A percentile compares a stretch with the other conserved stretches of the same genome.
These are phyloP conservation scores for thale cress (Arabidopsis thaliana) DNA, from an alignment of 345 rosid species.

Conservation along the genomic window DNA sequence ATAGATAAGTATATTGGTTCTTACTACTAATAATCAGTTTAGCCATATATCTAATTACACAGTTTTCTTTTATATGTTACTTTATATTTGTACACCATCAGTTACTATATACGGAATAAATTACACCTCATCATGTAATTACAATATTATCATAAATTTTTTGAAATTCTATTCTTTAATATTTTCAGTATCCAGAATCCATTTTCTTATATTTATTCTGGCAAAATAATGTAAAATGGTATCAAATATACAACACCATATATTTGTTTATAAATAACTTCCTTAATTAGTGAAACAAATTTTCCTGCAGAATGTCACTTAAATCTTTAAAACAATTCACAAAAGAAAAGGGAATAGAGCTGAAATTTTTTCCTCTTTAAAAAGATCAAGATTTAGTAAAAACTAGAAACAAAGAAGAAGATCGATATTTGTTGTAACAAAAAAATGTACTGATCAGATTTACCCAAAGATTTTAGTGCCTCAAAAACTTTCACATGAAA, in stretches of 20 bases:
- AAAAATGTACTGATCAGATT: conserved; percentile 13
- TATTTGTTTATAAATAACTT: neutral
- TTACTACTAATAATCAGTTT: conserved; percentile 17
- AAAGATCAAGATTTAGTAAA: conserved; percentile 36
- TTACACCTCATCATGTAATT: neutral
- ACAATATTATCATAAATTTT: neutral
- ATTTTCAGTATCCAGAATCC: neutral
- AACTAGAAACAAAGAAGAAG: conserved; percentile 22
- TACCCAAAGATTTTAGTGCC: conserved; percentile 41
- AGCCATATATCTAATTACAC: conserved; percentile 5
- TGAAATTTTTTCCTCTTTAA: conserved; percentile 28
- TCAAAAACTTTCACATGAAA: conserved; percentile 46
- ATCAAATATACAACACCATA: neutral
- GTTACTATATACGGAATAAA: neutral
- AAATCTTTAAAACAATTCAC: conserved; percentile 2
- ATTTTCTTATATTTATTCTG: neutral
- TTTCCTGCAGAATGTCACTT: conserved; percentile 16
- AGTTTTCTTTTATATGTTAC: neutral
- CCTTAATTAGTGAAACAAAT: conserved; percentile 26
- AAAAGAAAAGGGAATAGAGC: conserved; percentile 15
- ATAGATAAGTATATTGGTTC: neutral
- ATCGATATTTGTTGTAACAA: conserved; percentile 14
- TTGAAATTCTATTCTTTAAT: neutral
- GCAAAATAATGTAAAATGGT: neutral
- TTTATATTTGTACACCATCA: neutral